Evolutionary conservation across 495 filamentous ascomycete species (phyloP).

Genomic region (Aspergillus indologenus): DNA sequence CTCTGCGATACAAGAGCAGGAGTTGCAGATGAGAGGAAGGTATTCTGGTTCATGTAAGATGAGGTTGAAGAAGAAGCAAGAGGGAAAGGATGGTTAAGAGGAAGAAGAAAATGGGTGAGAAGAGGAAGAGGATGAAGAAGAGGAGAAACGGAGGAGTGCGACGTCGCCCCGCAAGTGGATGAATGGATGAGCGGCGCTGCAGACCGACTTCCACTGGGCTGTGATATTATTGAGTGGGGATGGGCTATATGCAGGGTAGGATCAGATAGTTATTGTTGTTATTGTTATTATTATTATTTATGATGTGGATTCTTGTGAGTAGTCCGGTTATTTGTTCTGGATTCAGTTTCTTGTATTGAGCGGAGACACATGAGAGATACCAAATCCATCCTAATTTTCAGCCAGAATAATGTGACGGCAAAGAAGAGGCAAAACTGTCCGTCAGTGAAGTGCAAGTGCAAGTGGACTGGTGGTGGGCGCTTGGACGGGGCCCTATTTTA

Average conservation of each 20-base stretch:
- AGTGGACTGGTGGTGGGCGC: constrained; percentile 8
- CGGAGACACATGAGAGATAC: too few relatives aligned
- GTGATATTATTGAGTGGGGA: background rate
- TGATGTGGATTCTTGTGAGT: too few relatives aligned
- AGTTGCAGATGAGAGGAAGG: background rate
- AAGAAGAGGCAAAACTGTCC: background rate
- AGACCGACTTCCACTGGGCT: background rate
- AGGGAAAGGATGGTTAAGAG: constrained; percentile 23
- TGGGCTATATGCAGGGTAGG: background rate
- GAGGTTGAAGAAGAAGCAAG: constrained; percentile 5
- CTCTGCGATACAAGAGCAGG: constrained; percentile 4
- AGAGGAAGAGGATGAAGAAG: constrained; percentile 8
- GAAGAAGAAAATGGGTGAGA: constrained; percentile 9
- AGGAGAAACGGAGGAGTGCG: constrained; percentile 3
- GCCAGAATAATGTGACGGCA: background rate
- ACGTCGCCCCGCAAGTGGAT: constrained; percentile 13
- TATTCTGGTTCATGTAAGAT: background rate
- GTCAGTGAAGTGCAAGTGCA: too few relatives aligned
- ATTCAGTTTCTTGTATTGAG: too few relatives aligned
- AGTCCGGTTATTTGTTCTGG: too few relatives aligned
- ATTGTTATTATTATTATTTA: too few relatives aligned
- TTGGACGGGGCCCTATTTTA: constrained; percentile 16
- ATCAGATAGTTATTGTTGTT: too few relatives aligned
- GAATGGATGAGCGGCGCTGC: constrained; percentile 8
- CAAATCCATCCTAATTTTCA: background rate